phyloP scores from a whole-genome alignment of 352 stramenopile genomes.

The Thraustochytrium aureum region DNA sequence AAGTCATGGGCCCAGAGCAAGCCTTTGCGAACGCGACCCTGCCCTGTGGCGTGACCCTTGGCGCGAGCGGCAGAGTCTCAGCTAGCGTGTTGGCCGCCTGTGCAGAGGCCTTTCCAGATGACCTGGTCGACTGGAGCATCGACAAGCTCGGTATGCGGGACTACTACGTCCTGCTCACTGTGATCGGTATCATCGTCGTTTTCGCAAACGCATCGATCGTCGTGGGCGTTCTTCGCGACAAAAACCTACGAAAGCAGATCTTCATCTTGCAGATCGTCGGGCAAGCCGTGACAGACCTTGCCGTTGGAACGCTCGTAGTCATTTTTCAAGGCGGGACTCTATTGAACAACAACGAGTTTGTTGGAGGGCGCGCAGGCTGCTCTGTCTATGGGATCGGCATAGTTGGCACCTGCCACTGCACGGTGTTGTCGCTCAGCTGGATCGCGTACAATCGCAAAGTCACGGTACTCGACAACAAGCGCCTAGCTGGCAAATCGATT shows the following conservation, averaged over 20 bases:
- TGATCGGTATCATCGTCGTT: conserved; percentile 6
- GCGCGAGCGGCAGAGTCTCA: too few species aligned
- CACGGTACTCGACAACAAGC: conserved; percentile 27
- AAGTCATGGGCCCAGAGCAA: too few species aligned
- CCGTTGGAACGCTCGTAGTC: conserved; percentile 18
- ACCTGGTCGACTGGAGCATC: too few species aligned
- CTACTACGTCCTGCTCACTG: not conserved
- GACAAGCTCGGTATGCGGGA: not conserved
- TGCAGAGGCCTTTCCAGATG: too few species aligned
- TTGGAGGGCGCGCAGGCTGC: not conserved
- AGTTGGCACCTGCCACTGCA: conserved; percentile 44
- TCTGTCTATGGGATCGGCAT: conserved; percentile 20
- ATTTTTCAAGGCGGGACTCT: conserved; percentile 36
- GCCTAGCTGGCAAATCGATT: not conserved
- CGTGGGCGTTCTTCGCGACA: conserved; percentile 19
- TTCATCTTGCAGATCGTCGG: conserved; percentile 35
- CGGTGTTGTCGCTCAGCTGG: conserved; percentile 46
- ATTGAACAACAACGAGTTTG: not conserved
- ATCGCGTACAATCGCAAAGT: conserved; percentile 16
- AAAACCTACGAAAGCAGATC: conserved; percentile 13
- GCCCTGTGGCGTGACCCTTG: too few species aligned
- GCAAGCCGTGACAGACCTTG: conserved; percentile 37
- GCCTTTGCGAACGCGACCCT: too few species aligned
- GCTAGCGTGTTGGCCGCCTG: too few species aligned
- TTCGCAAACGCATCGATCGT: conserved; percentile 5